A percentile compares a stretch with the other conserved stretches of the same genome.
These are phyloP conservation scores for Sambucus nigra DNA, from an alignment of 129 eudicot genomes.

Conservation along the genomic window DNA sequence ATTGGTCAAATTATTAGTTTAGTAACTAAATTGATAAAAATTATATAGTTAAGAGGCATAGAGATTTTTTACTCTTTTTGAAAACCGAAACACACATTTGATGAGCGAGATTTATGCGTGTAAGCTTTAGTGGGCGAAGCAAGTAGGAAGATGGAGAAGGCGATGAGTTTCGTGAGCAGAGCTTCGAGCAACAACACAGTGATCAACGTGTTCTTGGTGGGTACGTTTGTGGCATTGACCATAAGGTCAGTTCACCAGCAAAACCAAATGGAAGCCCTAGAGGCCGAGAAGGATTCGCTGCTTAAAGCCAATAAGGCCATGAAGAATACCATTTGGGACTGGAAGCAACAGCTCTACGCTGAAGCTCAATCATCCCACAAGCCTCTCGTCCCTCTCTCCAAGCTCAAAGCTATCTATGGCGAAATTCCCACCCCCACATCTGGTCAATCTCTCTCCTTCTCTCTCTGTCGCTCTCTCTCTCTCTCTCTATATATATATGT, in stretches of 20 bases:
- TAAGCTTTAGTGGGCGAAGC: constrained; percentile 4
- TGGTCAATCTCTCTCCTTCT: no score
- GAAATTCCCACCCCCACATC: constrained; percentile 34
- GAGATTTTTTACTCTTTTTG: no score
- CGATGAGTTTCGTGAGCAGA: constrained; percentile 25
- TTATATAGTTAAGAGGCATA: no score
- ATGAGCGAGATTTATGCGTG: no score
- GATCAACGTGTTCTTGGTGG: constrained; percentile 34
- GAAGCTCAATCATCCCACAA: constrained; percentile 35
- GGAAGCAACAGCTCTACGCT: constrained; percentile 72
- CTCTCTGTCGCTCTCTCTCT: no score
- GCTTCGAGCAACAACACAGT: constrained; percentile 56
- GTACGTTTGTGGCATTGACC: constrained; percentile 39
- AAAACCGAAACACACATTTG: no score
- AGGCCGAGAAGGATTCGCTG: constrained; percentile 50
- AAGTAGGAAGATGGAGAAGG: constrained; percentile 35
- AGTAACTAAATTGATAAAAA: no score
- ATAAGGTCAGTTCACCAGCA: constrained; percentile 56
- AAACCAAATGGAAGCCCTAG: constrained; percentile 47
- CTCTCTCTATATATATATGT: no score
- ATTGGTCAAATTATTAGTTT: no score
- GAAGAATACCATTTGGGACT: constrained; percentile 66
- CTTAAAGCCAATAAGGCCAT: constrained; percentile 43
- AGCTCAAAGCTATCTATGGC: constrained; percentile 69
- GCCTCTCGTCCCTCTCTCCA: constrained; percentile 53